Base-by-base conservation (phyloP, 2,329 filamentous ascomycete species). In the Parascedosporium putredinis region DNA sequence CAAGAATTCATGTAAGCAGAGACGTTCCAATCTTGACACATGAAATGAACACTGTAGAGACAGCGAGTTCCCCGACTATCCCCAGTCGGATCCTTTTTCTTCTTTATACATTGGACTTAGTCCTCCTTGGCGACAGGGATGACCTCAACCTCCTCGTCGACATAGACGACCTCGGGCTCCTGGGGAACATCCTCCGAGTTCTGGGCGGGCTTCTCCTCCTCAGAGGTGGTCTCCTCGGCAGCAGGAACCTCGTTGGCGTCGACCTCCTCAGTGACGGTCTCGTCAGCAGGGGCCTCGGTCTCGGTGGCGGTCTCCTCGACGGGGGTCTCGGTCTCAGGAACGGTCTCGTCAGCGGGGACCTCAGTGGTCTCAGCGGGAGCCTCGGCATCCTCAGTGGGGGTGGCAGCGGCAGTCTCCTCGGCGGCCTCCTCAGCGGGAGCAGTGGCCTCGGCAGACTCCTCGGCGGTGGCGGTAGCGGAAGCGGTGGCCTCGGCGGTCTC, bases 261-360 rank as follows among this genome's bases (percentile, higher is more conserved):
- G 25, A 57, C 62, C 40, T 57, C 60, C 25, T 57, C 24, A 16
- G 14, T 50, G 49, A 45, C 23, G 31, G 47, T 36, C 6, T 50
- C 48, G 36, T 51, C 61, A 46, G 67, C 62, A 47, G 65, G 68
- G 53, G 65, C 62, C 29, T 61, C 33, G 27, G 14, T n/a, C n/a
- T n/a, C n/a, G n/a, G n/a, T n/a, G 55, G 53, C 57, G 55, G 59
- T 61, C 46, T 70, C 70, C 64, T 64, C 70, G 54, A 69, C 70
- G 52, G 69, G 58, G 20, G 38, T n/a, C n/a, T n/a, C n/a, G n/a
- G n/a, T n/a, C n/a, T n/a, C n/a, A n/a, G n/a, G n/a, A n/a, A n/a
- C n/a, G n/a, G n/a, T n/a, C n/a, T n/a, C n/a, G n/a, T n/a, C n/a
- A n/a, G n/a, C 27, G 9, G 33, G 7, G 12, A n/a, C 33, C 33